Evolutionary conservation across 2,329 filamentous ascomycete species (phyloP).

Genomic region (Ceratocystis papillata): DNA sequence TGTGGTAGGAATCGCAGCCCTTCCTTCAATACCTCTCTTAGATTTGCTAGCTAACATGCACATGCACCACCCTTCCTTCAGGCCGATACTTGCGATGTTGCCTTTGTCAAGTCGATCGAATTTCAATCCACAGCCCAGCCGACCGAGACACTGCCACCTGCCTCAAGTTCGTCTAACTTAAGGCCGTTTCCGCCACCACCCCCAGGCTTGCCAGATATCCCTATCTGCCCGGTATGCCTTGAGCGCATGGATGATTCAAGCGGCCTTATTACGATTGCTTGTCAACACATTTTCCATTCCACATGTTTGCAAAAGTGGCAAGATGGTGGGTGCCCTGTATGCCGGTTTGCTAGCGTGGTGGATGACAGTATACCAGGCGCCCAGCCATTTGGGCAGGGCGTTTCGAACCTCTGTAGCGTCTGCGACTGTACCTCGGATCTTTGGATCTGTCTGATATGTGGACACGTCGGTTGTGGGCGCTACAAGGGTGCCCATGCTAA

Average conservation of each 20-base stretch:
- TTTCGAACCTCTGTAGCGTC: slow-evolving; percentile 63
- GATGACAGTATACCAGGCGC: slow-evolving; percentile 36
- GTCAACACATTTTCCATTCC: slow-evolving; percentile 96
- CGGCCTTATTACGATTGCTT: slow-evolving; percentile 86
- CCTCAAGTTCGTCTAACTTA: slow-evolving; percentile 37
- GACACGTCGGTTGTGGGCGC: slow-evolving; percentile 81
- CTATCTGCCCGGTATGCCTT: slow-evolving; percentile 90
- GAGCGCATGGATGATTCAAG: slow-evolving; percentile 98
- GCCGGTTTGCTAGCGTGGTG: slow-evolving; percentile 62
- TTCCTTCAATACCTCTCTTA: neutral
- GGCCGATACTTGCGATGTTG: slow-evolving; percentile 89
- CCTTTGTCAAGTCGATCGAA: slow-evolving; percentile 85
- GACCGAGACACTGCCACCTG: slow-evolving; percentile 39
- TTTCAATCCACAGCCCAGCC: slow-evolving; percentile 54
- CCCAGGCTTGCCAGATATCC: slow-evolving; percentile 76
- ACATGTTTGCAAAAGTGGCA: slow-evolving; percentile 94
- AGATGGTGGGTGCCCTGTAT: slow-evolving; percentile 86
- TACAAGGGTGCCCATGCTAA: slow-evolving; percentile 93
- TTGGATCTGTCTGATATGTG: slow-evolving; percentile 93
- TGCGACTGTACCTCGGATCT: slow-evolving; percentile 74
- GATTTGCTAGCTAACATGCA: neutral
- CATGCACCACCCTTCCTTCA: slow-evolving; percentile 26
- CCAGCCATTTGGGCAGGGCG: slow-evolving; percentile 45
- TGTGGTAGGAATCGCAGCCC: slow-evolving; percentile 48
- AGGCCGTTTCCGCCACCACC: slow-evolving; percentile 58